Evolutionary conservation across 202 grass and related monocot species (phyloP), one percentile per base, ranked within the genome.

Genomic region (Dendrocalamus latiflorus): DNA sequence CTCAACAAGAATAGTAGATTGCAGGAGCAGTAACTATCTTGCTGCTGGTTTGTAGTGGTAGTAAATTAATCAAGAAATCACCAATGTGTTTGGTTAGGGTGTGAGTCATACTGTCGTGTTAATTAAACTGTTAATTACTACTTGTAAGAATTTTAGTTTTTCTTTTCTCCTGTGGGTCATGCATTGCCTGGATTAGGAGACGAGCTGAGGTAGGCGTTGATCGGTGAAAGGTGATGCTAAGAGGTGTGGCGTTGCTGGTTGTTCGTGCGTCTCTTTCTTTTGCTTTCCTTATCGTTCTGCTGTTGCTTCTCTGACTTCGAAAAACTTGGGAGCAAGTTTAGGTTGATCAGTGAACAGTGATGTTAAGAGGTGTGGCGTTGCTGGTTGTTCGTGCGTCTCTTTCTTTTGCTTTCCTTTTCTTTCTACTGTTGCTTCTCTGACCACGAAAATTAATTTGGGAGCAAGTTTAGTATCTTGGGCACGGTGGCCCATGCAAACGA

Each of bases 361-460:
- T 22, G 44, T 58, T 1, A 7, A 68, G 30, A 50, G 48, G 4
- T 12, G 4, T 43, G 43, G 30, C 6, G 70, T 47, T 24, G 15
- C 26, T 34, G 62, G 67, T 83, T 20, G 86, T 65, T 83, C 21
- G 48, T 74, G 21, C 67, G 74, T 78, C 86, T 34, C 60, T 33
- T 49, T 17, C 62, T 28, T 14, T 60, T 26, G 7, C 34, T 8
- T 24, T 9, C 7, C 0, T 7, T 22, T 65, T 71, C 6, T n/a
- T 51, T 43, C 33, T 38, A 54, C 22, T 36, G 50, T 54, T 22
- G 70, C 71, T 51, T 77, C 37, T 41, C 10, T 81, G 73, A 48
- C 80, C 21, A 37, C 39, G 3, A 22, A 55, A 72, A 44, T 43
- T 14, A 71, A 25, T 14, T 17, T 34, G 16, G 70, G 30, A 37